Evolutionary conservation across 208 protist genomes (phyloP), one percentile per base, ranked within the genome.

Genomic region (Crithidia fasciculata): DNA sequence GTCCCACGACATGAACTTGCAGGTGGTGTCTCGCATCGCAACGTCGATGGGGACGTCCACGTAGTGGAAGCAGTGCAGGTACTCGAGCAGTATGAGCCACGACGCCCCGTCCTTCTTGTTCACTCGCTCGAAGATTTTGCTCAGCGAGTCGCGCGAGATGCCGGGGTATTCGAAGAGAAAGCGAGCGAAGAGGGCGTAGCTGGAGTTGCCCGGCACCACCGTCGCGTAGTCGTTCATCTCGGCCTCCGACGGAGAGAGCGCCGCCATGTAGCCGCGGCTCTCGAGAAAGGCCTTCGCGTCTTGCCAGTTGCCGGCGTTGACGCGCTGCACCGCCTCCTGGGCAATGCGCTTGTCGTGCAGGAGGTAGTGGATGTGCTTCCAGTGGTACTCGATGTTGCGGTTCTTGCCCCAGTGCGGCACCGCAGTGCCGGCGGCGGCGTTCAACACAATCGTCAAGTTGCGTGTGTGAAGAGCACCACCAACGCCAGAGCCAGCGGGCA

Each of bases 1-100:
- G 41, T 93, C 88, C 88, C 89, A 96, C 28, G 89, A 95, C 82
- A 96, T 90, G 58, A 96, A 96, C 70, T 85, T 80, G 78, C 89
- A 95, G 8, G 90, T 93, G 10, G 92, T 94, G 82, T 96, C 90
- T 15, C 92, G 87, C 64, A 96, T 72, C 18, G 92, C 92, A 45
- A 93, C 72, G 68, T 96, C 92, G 55, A 96, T 88, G n/a, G 92
- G 84, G 18, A 92, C 80, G 64, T 73, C 80, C 10, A 41, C 69
- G 80, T 94, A 95, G 58, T 74, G 40, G 72, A 96, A 96, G 39
- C 86, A 72, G n/a, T 85, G 83, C 13, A 96, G 65, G 62, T 95
- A 96, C 52, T 92, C 88, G 15, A 54, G 68, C 53, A 94, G 67
- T 53, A 96, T 59, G 50, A 87, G 78, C 66, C 82, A 75, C 54